Evolutionary conservation across 179 eudicot genomes (phyloP).

Genomic region (Vitellaria paradoxa): DNA sequence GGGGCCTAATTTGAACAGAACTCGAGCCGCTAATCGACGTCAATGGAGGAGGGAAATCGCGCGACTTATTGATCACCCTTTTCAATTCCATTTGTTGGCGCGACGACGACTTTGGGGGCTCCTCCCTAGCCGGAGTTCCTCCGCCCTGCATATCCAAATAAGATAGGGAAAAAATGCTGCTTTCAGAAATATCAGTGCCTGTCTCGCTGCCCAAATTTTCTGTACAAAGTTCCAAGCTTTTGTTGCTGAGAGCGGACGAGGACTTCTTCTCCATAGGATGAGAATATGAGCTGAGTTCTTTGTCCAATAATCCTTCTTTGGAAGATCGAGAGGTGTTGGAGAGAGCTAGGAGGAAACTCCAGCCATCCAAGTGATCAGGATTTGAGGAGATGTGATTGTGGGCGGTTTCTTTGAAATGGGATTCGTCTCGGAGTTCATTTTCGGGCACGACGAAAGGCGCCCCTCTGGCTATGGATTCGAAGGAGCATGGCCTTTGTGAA

Average conservation of each 20-base stretch:
- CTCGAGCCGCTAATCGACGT: slow-evolving; percentile 42
- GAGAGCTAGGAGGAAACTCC: slow-evolving; percentile 38
- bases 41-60: slow-evolving; percentile 53
- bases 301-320: not conserved
- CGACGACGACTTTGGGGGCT: not conserved
- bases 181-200: slow-evolving; percentile 34
- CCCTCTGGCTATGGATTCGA: not conserved
- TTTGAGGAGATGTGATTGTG: not conserved
- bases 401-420: too few species aligned
- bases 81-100: not conserved
- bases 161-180: slow-evolving; percentile 23
- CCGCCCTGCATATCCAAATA: not conserved
- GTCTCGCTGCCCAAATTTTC: slow-evolving; percentile 68
- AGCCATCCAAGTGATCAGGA: slow-evolving; percentile 16
- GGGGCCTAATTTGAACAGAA: slow-evolving; percentile 34
- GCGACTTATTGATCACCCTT: slow-evolving; percentile 11
- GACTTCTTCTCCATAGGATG: slow-evolving; percentile 33
- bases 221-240: slow-evolving; percentile 65
- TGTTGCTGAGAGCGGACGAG: slow-evolving; percentile 29
- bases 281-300: slow-evolving; percentile 18
- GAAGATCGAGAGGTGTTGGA: slow-evolving; percentile 5
- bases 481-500: slow-evolving; percentile 12
- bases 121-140: not conserved
- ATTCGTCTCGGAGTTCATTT: too few species aligned
- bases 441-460: too few species aligned